Percentiles rank a stretch among this genome's conserved stretches.
These are phyloP conservation scores for Aspergillus vadensis DNA, from an alignment of 2,329 filamentous ascomycete genomes.

Conservation along the genomic window DNA sequence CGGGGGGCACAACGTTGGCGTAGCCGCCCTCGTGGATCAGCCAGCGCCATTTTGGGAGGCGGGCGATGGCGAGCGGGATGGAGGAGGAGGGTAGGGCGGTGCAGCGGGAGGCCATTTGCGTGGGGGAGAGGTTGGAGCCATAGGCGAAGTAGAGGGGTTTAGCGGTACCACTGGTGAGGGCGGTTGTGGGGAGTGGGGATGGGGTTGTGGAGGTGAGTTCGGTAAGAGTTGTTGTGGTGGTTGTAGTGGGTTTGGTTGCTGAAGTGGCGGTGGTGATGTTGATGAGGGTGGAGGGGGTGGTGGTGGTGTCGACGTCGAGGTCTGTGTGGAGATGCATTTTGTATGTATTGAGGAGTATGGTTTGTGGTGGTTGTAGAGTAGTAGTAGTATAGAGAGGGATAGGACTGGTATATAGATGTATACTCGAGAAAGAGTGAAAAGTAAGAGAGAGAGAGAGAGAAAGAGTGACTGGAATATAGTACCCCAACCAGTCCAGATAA, in stretches of 20 bases:
- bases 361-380: not conserved
- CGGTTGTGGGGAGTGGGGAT: slow-evolving; percentile 17
- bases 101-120: slow-evolving; percentile 45
- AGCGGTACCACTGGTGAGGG: not conserved
- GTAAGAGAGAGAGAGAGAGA: no score
- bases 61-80: slow-evolving; percentile 42
- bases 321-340: slow-evolving; percentile 13
- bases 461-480: no score
- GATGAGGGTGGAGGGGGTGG: not conserved
- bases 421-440: no score
- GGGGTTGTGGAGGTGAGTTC: slow-evolving; percentile 19
- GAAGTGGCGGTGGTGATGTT: not conserved
- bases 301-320: not conserved
- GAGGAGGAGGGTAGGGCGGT: slow-evolving; percentile 35
- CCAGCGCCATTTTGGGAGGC: slow-evolving; percentile 43
- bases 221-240: slow-evolving; percentile 7
- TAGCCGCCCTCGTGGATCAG: slow-evolving; percentile 46
- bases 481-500: no score
- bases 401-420: no score
- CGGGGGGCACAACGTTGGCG: slow-evolving; percentile 43
- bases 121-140: slow-evolving; percentile 47
- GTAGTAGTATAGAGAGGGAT: no score
- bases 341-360: not conserved
- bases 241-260: slow-evolving; percentile 2
- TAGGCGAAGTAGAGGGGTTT: slow-evolving; percentile 47